Base-by-base conservation (phyloP, 2,329 filamentous ascomycete species). In the Diplodia mutila region DNA sequence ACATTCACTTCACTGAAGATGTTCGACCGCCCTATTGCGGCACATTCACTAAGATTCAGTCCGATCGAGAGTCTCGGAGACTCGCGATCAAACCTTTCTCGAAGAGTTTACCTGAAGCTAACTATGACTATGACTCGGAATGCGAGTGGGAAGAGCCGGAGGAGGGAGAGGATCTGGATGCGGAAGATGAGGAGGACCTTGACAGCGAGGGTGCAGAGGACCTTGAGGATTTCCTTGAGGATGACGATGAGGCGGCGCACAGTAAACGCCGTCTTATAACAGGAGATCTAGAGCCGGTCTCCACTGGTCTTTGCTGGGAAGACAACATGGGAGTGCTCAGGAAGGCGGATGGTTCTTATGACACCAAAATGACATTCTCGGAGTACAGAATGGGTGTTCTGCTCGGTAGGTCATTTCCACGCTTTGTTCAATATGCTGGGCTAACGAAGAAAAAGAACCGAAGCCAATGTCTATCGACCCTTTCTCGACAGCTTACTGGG, bases 191-290 rank as follows among this genome's bases (percentile, higher is more conserved):
- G 67, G 88, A 90, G 6, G 85, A 87, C 61, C 87, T 90, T 11
- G 90, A 90, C 29, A 90, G 91, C n/a, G 89, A 92, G 12, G 90
- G 88, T n/a, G 91, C 92, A 18, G 91, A 92, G 70, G 93, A 96
- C 69, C 91, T 97, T 89, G 92, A 93, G 4, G 94, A 89, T 21
- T 97, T 97, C 74, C 83, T 97, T 1, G 94, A 97, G 72, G 92
- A 96, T 73, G 92, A 92, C 6, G 92, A 96, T 65, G 92, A 95
- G 78, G 74, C 86, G 81, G 69, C 80, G 79, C 75, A 82, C 79
- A 70, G 83, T 77, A 85, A 86, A 82, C 81, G 86, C 76, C 78
- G 89, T 80, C 78, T 85, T 7, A 81, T 86, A 73, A 86, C 82
- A 37, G 88, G 89, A 34, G 89, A 92, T 71, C 84, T 96, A 73